These are phyloP conservation scores for Rhodotorula taiwanensis DNA, from an alignment of 768 basidiomycete genomes.

Conservation along the genomic window DNA sequence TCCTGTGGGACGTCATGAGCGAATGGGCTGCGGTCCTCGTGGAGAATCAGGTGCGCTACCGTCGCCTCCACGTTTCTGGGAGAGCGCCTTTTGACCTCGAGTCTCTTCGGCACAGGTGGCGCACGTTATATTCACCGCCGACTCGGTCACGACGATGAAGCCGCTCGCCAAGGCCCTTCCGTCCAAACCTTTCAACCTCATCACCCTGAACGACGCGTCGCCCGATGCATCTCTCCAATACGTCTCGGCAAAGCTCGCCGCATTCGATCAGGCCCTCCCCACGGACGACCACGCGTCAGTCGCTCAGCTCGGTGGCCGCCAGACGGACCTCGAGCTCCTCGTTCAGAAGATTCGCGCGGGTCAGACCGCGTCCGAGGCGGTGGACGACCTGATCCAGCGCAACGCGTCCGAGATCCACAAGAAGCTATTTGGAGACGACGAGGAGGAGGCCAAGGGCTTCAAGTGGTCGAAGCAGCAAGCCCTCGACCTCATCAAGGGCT, in stretches of 20 bases:
- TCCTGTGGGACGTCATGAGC: conserved; percentile 62
- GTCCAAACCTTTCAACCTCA: conserved; percentile 68
- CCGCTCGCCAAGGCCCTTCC: conserved; percentile 78
- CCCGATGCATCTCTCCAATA: conserved; percentile 67
- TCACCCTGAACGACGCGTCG: conserved; percentile 81
- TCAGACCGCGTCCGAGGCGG: conserved; percentile 34
- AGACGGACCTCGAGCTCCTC: conserved; percentile 69
- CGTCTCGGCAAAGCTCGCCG: conserved; percentile 60
- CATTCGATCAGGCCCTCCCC: conserved; percentile 50
- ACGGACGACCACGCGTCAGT: conserved; percentile 56
- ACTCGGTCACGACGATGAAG: conserved; percentile 81
- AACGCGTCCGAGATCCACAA: conserved; percentile 78
- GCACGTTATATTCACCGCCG: conserved; percentile 82
- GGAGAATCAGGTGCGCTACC: conserved; percentile 65
- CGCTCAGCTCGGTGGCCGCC: conserved; percentile 75
- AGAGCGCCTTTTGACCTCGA: no score
- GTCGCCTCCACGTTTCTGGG: no score
- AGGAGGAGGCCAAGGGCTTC: conserved; percentile 73
- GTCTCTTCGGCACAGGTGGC: conserved; percentile 56
- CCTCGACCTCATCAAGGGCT: conserved; percentile 69
- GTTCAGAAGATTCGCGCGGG: conserved; percentile 38
- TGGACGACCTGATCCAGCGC: conserved; percentile 65
- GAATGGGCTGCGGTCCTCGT: conserved; percentile 78
- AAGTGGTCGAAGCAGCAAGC: conserved; percentile 82
- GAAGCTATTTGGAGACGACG: conserved; percentile 85